Evolutionary conservation across 2,329 filamentous ascomycete genomes (phyloP).

Genomic region (Zalaria sp.): DNA sequence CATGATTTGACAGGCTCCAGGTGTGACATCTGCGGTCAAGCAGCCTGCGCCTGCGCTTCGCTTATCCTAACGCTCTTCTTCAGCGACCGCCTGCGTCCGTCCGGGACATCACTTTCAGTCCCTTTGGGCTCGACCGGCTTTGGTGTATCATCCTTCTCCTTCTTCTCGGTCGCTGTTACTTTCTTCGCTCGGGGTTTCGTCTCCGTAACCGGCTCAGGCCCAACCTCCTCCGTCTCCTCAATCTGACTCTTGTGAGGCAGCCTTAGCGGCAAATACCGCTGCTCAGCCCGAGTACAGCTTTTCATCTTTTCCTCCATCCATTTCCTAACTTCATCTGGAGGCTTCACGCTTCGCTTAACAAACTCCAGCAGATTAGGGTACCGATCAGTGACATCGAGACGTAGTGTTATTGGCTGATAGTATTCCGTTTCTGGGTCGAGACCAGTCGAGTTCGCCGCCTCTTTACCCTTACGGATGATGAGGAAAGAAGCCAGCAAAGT

Average conservation of each 20-base stretch:
- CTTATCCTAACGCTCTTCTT: not conserved
- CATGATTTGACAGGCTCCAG: too few species aligned
- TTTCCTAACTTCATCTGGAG: constrained; percentile 36
- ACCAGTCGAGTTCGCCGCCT: constrained; percentile 24
- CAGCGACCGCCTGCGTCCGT: not conserved
- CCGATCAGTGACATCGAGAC: constrained; percentile 39
- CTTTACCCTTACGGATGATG: constrained; percentile 57
- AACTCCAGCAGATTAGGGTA: constrained; percentile 39
- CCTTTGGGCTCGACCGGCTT: not conserved
- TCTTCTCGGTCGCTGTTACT: not conserved
- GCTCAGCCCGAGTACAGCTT: constrained; percentile 39
- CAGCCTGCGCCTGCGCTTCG: not conserved
- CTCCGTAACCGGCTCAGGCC: constrained; percentile 1
- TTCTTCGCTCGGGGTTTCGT: not conserved
- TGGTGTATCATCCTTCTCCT: not conserved
- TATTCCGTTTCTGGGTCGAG: constrained; percentile 43
- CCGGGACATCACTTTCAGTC: not conserved
- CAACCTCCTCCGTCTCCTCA: constrained; percentile 19
- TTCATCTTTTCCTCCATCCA: constrained; percentile 45
- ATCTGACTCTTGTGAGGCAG: constrained; percentile 29
- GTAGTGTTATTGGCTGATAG: constrained; percentile 58
- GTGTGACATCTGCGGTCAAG: too few species aligned
- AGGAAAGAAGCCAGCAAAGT: constrained; percentile 63
- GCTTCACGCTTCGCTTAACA: constrained; percentile 41
- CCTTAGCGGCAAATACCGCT: constrained; percentile 40